Conservation (phyloP, 1,284 basidiomycete genomes). For the Phaffia rhodozyma region DNA sequence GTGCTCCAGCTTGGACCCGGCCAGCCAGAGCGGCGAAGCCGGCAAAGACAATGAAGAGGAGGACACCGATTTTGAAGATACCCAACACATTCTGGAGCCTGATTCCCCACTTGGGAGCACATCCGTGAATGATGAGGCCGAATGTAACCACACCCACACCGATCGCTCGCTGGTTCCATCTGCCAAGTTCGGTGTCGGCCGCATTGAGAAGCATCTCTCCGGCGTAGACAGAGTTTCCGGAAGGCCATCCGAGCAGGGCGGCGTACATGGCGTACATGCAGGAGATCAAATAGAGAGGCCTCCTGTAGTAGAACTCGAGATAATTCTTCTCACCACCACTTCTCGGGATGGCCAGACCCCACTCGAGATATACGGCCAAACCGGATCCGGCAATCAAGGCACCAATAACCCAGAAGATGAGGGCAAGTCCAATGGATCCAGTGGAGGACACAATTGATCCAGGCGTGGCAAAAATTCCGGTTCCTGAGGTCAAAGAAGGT, state of each 20-base stretch:
- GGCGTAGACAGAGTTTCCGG: conserved; percentile 49
- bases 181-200: conserved; percentile 24
- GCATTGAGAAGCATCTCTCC: conserved; percentile 35
- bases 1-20: conserved; percentile 3
- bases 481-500: neutral
- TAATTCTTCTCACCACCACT: conserved; percentile 29
- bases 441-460: conserved; percentile 17
- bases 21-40: conserved; percentile 35
- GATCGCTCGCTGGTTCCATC: conserved; percentile 41
- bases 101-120: conserved; percentile 38
- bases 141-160: conserved; percentile 42
- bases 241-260: conserved; percentile 31
- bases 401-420: conserved; percentile 24
- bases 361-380: conserved; percentile 39
- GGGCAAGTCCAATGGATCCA: conserved; percentile 22
- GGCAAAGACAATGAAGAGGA: conserved; percentile 38
- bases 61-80: conserved; percentile 40
- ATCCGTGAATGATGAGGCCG: conserved; percentile 34
- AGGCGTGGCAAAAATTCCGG: conserved; percentile 29
- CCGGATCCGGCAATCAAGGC: conserved; percentile 30
- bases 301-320: conserved; percentile 25
- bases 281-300: conserved; percentile 23
- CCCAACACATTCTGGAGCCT: conserved; percentile 42
- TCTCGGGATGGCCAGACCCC: conserved; percentile 21
- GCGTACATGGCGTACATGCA: conserved; percentile 27